Conservation (phyloP, 1,139 yeast genomes). For the Pichia sp. region DNA sequence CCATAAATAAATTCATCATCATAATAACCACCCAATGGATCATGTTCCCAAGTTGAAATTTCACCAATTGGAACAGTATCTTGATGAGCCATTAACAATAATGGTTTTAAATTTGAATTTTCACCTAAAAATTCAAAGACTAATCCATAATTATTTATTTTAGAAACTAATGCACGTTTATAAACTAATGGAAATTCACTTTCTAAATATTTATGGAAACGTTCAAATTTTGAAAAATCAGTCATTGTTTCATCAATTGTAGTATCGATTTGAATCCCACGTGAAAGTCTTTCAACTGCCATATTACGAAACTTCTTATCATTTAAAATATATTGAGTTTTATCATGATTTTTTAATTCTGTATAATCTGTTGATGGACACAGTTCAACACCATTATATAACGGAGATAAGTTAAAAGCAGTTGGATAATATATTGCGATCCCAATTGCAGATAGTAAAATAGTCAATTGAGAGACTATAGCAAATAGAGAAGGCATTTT, state of each 20-base stretch:
- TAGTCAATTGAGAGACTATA: not conserved
- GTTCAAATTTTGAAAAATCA: slow-evolving; percentile 35
- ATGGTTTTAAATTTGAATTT: slow-evolving; percentile 49
- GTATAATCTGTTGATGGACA: slow-evolving; percentile 12
- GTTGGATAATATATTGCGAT: slow-evolving; percentile 7
- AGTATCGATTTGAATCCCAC: slow-evolving; percentile 62
- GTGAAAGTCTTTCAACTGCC: slow-evolving; percentile 41
- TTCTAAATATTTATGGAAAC: slow-evolving; percentile 39
- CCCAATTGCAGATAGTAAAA: not conserved
- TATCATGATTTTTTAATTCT: slow-evolving; percentile 12
- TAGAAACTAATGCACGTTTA: slow-evolving; percentile 33
- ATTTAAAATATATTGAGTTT: slow-evolving; percentile 25
- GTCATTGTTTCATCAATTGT: slow-evolving; percentile 34
- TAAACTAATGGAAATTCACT: slow-evolving; percentile 40
- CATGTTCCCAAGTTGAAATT: slow-evolving; percentile 57
- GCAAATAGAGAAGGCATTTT: not conserved
- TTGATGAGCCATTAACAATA: slow-evolving; percentile 69
- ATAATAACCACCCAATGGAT: slow-evolving; percentile 58
- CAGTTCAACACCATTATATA: not conserved
- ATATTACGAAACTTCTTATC: slow-evolving; percentile 36
- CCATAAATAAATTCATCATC: slow-evolving; percentile 49
- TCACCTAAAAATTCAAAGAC: slow-evolving; percentile 38
- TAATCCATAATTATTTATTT: slow-evolving; percentile 40
- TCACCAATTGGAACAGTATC: slow-evolving; percentile 68
- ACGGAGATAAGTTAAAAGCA: slow-evolving; percentile 6